Evolutionary conservation across 345 rosid genomes (phyloP), one percentile per base, ranked within the genome.

Genomic region (Arabis alpina): DNA sequence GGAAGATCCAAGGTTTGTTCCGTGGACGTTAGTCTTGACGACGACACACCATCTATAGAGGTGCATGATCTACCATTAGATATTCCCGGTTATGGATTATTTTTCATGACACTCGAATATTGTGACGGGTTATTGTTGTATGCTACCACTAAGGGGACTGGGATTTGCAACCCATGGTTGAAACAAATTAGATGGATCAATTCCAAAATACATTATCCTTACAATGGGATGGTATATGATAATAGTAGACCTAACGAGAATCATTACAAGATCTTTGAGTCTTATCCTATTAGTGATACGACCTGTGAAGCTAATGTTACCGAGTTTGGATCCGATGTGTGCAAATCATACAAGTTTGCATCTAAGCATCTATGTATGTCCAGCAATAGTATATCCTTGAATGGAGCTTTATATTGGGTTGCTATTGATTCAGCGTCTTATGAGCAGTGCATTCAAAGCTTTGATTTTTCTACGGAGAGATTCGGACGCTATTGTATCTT

Each of bases 91-190:
- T 30, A 5, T 30, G 10, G 14, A 3, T 19, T 30, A 30, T 4
- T 30, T 2, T 30, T 4, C 34, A 30, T 2, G 5, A 30, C 5
- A 30, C 34, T 30, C 5, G 53, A 48, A 19, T 48, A 48, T 44
- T 61, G 66, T 14, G 27, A 61, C 19, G 68, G 56, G 45, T 48
- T 63, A 13, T 49, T 63, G 13, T 5, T 63, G 36, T 27, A 25
- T 48, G 45, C 37, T 5, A 48, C 9, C 8, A 16, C 2, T 5
- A 3, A 6, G 7, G 45, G 25, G 6, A 3, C 12, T 10, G 69
- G 47, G 10, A 43, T 64, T 23, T 52, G 60, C 58, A 65, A 66
- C 25, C 71, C 53, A 2, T 52, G 32, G 53, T 54, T 66, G 4
- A 53, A 30, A 66, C 61, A 54, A 2, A 19, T 28, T 65, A 12